Conservation (phyloP, 2,329 filamentous ascomycete species). For the Neonectria magnoliae region DNA sequence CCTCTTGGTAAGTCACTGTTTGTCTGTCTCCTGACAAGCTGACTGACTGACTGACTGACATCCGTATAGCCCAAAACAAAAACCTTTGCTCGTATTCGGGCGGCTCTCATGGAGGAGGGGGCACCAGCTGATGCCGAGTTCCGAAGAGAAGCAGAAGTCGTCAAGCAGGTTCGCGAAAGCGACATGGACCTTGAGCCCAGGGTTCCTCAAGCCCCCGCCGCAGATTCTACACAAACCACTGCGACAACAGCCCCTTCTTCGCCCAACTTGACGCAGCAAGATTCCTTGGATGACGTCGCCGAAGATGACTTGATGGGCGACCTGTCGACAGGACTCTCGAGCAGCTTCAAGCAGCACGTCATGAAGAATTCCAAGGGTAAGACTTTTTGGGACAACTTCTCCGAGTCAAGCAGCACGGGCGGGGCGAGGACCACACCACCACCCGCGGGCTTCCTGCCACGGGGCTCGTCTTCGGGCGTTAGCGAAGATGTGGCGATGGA, state of each 20-base stretch:
- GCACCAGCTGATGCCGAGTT: conserved; percentile 90
- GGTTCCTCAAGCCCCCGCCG: conserved; percentile 47
- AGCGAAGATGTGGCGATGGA: conserved; percentile 80
- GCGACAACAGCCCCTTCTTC: conserved; percentile 76
- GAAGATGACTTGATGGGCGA: conserved; percentile 77
- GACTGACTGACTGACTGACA: conserved; percentile 52
- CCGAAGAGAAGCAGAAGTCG: conserved; percentile 91
- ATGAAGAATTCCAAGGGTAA: conserved; percentile 77
- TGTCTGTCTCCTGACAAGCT: background rate
- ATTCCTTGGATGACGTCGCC: conserved; percentile 73
- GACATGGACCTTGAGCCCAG: conserved; percentile 72
- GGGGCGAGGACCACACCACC: conserved; percentile 69
- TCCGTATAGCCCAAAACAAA: conserved; percentile 86
- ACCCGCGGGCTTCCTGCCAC: conserved; percentile 69
- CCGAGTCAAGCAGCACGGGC: conserved; percentile 68
- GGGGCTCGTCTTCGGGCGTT: conserved; percentile 67
- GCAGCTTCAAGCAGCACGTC: conserved; percentile 79
- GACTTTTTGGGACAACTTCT: conserved; percentile 80
- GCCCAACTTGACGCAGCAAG: conserved; percentile 72
- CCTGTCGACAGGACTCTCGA: conserved; percentile 59
- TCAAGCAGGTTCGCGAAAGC: conserved; percentile 92
- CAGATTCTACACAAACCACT: conserved; percentile 59
- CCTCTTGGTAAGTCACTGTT: conserved; percentile 73
- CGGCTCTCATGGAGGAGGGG: conserved; percentile 87
- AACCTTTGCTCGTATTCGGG: conserved; percentile 91